Evolutionary conservation across 805 yeast genomes (phyloP).

Genomic region (Groenewaldozyma tartarivorans): DNA sequence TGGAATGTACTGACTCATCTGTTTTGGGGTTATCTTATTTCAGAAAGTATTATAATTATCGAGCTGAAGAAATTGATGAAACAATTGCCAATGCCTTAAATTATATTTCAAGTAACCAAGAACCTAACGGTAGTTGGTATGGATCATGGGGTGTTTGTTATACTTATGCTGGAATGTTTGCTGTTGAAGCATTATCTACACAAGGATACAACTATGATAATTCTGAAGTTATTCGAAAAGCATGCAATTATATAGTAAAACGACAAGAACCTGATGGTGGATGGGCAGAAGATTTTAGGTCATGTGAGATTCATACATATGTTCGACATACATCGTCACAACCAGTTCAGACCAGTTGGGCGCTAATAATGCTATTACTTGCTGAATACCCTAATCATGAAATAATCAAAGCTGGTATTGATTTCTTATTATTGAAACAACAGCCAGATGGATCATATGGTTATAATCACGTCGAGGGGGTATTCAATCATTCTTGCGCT

Average conservation of each 20-base stretch:
- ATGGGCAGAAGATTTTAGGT: slow-evolving; percentile 93
- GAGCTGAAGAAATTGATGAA: slow-evolving; percentile 50
- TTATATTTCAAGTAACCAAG: slow-evolving; percentile 62
- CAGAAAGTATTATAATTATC: slow-evolving; percentile 54
- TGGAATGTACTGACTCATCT: slow-evolving; percentile 94
- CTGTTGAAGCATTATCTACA: slow-evolving; percentile 78
- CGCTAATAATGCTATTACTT: slow-evolving; percentile 64
- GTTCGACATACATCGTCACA: slow-evolving; percentile 54
- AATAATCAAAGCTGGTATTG: slow-evolving; percentile 55
- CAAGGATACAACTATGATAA: slow-evolving; percentile 56
- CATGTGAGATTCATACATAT: slow-evolving; percentile 73
- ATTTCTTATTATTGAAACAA: slow-evolving; percentile 57
- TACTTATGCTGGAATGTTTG: slow-evolving; percentile 97
- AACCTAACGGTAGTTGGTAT: slow-evolving; percentile 88
- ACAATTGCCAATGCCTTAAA: slow-evolving; percentile 67
- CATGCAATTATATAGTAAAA: slow-evolving; percentile 74
- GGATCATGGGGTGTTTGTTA: slow-evolving; percentile 98
- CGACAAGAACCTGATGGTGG: slow-evolving; percentile 88
- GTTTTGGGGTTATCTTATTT: slow-evolving; percentile 83
- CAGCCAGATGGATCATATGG: slow-evolving; percentile 72
- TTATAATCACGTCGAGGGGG: slow-evolving; percentile 85
- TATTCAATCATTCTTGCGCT: slow-evolving; percentile 87
- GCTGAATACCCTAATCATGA: slow-evolving; percentile 69
- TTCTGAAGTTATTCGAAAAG: slow-evolving; percentile 52
- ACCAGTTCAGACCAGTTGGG: slow-evolving; percentile 93